Evolutionary conservation across 768 basidiomycete genomes (phyloP).

Genomic region (Hygrocybe coccinea): DNA sequence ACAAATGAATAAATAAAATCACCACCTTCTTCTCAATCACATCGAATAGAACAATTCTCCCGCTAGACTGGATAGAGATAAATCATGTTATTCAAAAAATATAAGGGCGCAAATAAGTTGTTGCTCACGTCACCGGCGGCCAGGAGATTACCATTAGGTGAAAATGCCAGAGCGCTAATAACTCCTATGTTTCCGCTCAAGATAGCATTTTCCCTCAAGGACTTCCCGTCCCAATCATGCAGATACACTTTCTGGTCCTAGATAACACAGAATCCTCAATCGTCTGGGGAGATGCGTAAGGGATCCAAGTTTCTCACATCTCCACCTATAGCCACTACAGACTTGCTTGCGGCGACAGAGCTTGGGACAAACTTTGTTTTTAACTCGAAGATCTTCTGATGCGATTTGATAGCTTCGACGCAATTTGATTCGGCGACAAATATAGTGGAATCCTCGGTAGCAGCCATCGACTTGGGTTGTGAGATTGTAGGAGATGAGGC

Average conservation of each 20-base stretch:
- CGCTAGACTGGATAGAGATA: slow-evolving; percentile 52
- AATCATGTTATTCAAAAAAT: background rate
- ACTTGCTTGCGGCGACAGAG: slow-evolving; percentile 49
- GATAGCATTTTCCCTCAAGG: slow-evolving; percentile 49
- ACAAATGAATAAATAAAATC: background rate
- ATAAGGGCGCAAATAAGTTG: background rate
- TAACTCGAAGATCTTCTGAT: slow-evolving; percentile 61
- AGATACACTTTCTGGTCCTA: slow-evolving; percentile 75
- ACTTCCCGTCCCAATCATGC: slow-evolving; percentile 65
- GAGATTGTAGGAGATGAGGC: slow-evolving; percentile 47
- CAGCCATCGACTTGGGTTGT: slow-evolving; percentile 67
- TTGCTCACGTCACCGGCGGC: slow-evolving; percentile 84
- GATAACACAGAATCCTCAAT: background rate
- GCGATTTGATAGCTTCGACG: slow-evolving; percentile 64
- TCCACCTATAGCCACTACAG: slow-evolving; percentile 64
- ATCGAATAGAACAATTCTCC: slow-evolving; percentile 77
- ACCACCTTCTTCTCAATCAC: slow-evolving; percentile 58
- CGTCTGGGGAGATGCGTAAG: background rate
- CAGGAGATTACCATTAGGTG: slow-evolving; percentile 67
- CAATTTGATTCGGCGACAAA: slow-evolving; percentile 56
- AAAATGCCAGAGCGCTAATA: slow-evolving; percentile 73
- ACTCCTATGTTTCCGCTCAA: slow-evolving; percentile 67
- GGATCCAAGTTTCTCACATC: slow-evolving; percentile 46
- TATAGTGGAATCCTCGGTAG: slow-evolving; percentile 54
- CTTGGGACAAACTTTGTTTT: slow-evolving; percentile 50